Conservation (phyloP, 2,329 filamentous ascomycete genomes). For the Phaeomoniella chlamydospora region DNA sequence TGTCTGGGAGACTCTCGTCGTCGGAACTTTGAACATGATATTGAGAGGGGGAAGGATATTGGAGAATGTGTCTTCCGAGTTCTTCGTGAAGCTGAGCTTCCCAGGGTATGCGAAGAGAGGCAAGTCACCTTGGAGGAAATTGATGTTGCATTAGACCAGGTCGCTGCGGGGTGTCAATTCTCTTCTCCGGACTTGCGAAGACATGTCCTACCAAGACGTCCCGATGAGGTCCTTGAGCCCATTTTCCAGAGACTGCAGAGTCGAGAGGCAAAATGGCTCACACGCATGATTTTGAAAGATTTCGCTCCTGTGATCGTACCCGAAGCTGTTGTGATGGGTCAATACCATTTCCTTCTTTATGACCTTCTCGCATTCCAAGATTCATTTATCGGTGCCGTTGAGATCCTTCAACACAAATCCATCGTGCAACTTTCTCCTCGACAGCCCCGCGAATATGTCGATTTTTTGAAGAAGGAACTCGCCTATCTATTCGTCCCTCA, state of each 20-base stretch:
- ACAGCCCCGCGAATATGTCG: constrained; percentile 4
- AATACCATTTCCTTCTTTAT: constrained; percentile 57
- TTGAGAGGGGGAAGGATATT: constrained; percentile 41
- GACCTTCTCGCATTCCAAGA: constrained; percentile 17
- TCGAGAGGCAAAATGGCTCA: constrained; percentile 74
- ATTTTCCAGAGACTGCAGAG: constrained; percentile 49
- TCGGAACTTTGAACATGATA: constrained; percentile 40
- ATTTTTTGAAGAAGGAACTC: constrained; percentile 4
- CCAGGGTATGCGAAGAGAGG: constrained; percentile 13
- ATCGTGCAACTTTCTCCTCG: constrained; percentile 3
- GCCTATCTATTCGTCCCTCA: constrained; percentile 28
- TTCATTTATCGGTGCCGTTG: constrained; percentile 8
- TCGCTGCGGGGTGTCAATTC: constrained; percentile 56
- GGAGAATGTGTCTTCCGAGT: constrained; percentile 56
- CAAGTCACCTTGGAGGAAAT: constrained; percentile 58
- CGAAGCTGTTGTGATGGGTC: constrained; percentile 35
- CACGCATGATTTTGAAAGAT: constrained; percentile 63
- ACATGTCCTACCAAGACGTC: constrained; percentile 8
- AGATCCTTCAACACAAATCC: constrained; percentile 4
- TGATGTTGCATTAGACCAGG: constrained; percentile 46
- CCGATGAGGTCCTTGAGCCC: constrained; percentile 23
- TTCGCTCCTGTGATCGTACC: constrained; percentile 55
- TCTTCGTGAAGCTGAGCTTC: constrained; percentile 42
- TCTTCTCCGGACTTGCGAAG: constrained; percentile 49
- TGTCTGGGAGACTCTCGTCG: constrained; percentile 47